These are phyloP conservation scores for Eurotiales sp. DNA, from an alignment of 2,329 filamentous ascomycete genomes.

Conservation along the genomic window DNA sequence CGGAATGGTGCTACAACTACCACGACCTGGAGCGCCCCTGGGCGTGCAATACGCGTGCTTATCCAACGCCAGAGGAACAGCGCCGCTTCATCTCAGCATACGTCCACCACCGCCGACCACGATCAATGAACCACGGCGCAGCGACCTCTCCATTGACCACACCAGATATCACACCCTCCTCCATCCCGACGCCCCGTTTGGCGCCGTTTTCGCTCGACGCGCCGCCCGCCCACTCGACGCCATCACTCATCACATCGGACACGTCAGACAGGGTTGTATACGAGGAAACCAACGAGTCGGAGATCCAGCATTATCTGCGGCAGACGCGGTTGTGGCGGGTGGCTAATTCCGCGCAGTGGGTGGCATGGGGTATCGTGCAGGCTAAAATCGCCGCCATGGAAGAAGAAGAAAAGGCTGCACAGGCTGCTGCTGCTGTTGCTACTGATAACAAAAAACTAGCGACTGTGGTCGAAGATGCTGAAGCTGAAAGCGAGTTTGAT, in stretches of 20 bases:
- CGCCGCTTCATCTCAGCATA: slow-evolving; percentile 82
- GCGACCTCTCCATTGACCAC: slow-evolving; percentile 43
- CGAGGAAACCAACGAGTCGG: slow-evolving; percentile 62
- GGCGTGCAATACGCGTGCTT: slow-evolving; percentile 64
- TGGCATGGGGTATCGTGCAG: slow-evolving; percentile 95
- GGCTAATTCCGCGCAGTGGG: slow-evolving; percentile 85
- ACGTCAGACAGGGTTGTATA: slow-evolving; percentile 1
- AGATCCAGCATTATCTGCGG: slow-evolving; percentile 67
- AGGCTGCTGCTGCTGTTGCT: slow-evolving; percentile 10
- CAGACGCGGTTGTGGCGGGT: slow-evolving; percentile 83
- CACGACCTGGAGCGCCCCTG: slow-evolving; percentile 66
- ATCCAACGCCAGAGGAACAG: slow-evolving; percentile 78
- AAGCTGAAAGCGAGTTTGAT: slow-evolving; percentile 69
- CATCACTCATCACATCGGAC: slow-evolving; percentile 1
- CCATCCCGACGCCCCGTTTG: slow-evolving; percentile 48
- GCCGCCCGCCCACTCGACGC: slow-evolving; percentile 43
- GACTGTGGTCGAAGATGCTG: slow-evolving; percentile 18
- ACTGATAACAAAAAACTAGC: slow-evolving; percentile 3
- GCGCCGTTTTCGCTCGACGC: slow-evolving; percentile 77
- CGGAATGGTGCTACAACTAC: slow-evolving; percentile 98
- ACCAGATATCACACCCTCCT: slow-evolving; percentile 50
- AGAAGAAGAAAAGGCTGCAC: slow-evolving; percentile 28
- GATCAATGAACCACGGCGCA: not conserved
- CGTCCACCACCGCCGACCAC: slow-evolving; percentile 62
- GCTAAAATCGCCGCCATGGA: slow-evolving; percentile 77